Base-by-base conservation (phyloP, 2,329 filamentous ascomycete genomes). In the Trichoderma guizhouense region DNA sequence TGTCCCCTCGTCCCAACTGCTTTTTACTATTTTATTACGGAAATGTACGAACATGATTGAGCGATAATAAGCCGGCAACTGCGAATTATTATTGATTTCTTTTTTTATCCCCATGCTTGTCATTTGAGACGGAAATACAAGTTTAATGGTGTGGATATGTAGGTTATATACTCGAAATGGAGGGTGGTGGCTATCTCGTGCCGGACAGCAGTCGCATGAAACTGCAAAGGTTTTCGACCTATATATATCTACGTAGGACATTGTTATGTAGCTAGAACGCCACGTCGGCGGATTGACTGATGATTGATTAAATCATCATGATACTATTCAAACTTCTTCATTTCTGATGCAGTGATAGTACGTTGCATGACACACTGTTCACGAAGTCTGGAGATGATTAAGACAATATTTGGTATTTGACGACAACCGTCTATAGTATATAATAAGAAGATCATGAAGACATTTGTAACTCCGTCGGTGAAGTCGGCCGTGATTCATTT, bases 401-500 rank as follows among this genome's bases (percentile, higher is more conserved):
- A 34, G 28, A 5, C 32, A 47, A 18, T 30, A 32, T n/a, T 55
- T 34, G 14, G 51, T 3, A 55, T 51, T 24, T 53, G 30, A 21
- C 24, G 36, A 57, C 30, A 28, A 14, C 30, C 15, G 21, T 55
- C 64, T 55, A 39, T 26, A 21, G 28, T 15, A 30, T 12, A 58
- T 55, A 51, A 32, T 15, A 43, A 67, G 34, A 34, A 67, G 57
- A 21, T 28, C 51, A 30, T 64, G 32, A 43, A 36, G 32, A 18
- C 43, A 51, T 51, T n/a, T 28, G n/a, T 21, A 43, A 28, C 14
- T 66, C 26, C 21, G 6, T 43, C 18, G 5, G 15, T 39, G 15
- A 24, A 57, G 34, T 39, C 64, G 18, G 53, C 53, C 64, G 34
- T 67, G 64, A 67, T 67, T 63, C 55, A 63, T 63, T 63, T 24